These are phyloP conservation scores for Claviceps paspali DNA, from an alignment of 2,329 filamentous ascomycete species.

Conservation along the genomic window DNA sequence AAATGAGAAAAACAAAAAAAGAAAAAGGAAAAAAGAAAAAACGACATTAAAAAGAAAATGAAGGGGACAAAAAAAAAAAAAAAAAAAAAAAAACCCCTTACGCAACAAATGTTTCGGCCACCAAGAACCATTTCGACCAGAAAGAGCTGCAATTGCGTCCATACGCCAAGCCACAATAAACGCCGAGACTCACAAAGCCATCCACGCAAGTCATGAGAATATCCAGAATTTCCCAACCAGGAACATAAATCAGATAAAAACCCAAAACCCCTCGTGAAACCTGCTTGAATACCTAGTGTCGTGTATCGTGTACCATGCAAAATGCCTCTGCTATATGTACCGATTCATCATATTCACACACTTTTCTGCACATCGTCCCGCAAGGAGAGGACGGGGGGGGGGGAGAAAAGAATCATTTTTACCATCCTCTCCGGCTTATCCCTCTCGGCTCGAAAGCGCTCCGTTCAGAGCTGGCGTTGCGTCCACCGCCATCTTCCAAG, in stretches of 20 bases:
- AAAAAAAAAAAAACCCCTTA: background rate
- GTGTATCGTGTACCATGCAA: background rate
- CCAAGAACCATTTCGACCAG: too few species aligned
- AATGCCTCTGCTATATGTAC: constrained; percentile 3
- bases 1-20: background rate
- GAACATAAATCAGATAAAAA: background rate
- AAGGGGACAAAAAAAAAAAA: background rate
- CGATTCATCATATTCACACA: background rate
- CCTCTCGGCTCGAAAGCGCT: constrained; percentile 24
- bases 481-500: constrained; percentile 34
- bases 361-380: background rate
- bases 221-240: background rate
- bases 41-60: background rate
- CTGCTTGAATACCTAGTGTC: background rate
- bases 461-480: constrained; percentile 24
- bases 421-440: constrained; percentile 23
- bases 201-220: background rate
- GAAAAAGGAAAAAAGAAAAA: background rate
- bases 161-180: background rate
- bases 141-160: background rate
- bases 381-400: background rate
- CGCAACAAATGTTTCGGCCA: too few species aligned
- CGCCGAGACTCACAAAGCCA: background rate
- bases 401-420: background rate
- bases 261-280: constrained; percentile 1